Evolutionary conservation across 2,329 filamentous ascomycete genomes (phyloP), one percentile per base, ranked within the genome.

Genomic region (Trichoderma sp.): DNA sequence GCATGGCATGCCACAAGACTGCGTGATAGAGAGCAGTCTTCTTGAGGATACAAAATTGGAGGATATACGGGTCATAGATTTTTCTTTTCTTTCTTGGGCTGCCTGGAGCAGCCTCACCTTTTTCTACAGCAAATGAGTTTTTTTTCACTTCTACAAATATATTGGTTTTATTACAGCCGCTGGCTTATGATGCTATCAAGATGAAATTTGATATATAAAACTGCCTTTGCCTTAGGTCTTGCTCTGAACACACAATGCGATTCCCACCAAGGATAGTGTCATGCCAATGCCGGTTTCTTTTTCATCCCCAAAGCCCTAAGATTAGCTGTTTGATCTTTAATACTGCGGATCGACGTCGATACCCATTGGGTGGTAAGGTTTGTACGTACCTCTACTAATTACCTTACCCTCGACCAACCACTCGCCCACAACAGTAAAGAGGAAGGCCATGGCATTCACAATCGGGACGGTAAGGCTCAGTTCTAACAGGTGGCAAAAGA

Each of bases 391-490:
- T 87, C 91, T 89, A 79, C 92, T 94, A 77, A 98, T 97, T 2
- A 95, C 93, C 83, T 98, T 98, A 76, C 91, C 91, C 80, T 98
- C 96, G 1, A 96, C 95, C 88, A 93, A 97, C 95, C 95, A 98
- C 80, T 98, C 96, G 1, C 95, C 96, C 14, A 98, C 81, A 2
- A 98, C 95, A 0, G 96, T 98, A 81, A 98, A 98, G n/a, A 98
- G 85, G 80, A 98, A 98, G 0, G 96, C 96, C 81, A 97, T 86
- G 0, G 95, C 97, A 81, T 98, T 98, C 2, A 96, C 95, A 77
- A 98, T 97, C 2, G 96, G 96, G 1, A 98, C 95, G 3, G 95
- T 98, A 77, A 98, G 87, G 81, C 95, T 98, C 79, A 98, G 83
- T 84, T 98, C 96, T 75, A 73, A 35, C n/a, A 16, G 24, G 67